Percentiles rank a stretch among this genome's conserved stretches.
phyloP scores from a whole-genome alignment of 441 rosid genomes.

The Melastoma candidum region DNA sequence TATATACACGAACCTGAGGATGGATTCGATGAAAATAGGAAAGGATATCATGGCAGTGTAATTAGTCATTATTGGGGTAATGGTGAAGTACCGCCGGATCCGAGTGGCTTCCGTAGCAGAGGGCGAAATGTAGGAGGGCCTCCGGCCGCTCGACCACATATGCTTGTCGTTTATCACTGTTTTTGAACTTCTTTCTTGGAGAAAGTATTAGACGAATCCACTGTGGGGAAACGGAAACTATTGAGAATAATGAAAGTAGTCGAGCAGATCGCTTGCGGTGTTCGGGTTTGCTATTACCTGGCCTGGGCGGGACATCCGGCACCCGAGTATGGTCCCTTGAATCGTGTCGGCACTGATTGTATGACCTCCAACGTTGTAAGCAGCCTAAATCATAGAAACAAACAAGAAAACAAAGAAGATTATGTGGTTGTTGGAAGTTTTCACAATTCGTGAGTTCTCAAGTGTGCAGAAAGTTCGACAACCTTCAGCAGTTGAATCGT shows the following conservation, averaged over 20 bases:
- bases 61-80: background rate
- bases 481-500: conserved; percentile 71
- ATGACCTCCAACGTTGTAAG: conserved; percentile 90
- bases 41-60: background rate
- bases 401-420: too few species aligned
- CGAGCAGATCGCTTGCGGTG: background rate
- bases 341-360: conserved; percentile 72
- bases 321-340: conserved; percentile 65
- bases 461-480: conserved; percentile 1
- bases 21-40: background rate
- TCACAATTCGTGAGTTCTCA: background rate
- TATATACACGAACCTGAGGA: conserved; percentile 70
- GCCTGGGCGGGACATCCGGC: conserved; percentile 84
- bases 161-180: conserved; percentile 55
- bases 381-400: conserved; percentile 47
- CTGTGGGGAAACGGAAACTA: conserved; percentile 26
- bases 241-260: conserved; percentile 1
- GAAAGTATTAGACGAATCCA: conserved; percentile 74
- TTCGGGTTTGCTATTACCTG: conserved; percentile 38
- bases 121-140: conserved; percentile 73
- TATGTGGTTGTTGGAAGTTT: conserved; percentile 8
- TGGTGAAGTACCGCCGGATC: conserved; percentile 70
- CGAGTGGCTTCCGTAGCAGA: conserved; percentile 81
- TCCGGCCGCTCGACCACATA: conserved; percentile 60
- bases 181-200: conserved; percentile 59